These are phyloP conservation scores for Begonia peltatifolia DNA, from an alignment of 306 rosid species.

Conservation along the genomic window DNA sequence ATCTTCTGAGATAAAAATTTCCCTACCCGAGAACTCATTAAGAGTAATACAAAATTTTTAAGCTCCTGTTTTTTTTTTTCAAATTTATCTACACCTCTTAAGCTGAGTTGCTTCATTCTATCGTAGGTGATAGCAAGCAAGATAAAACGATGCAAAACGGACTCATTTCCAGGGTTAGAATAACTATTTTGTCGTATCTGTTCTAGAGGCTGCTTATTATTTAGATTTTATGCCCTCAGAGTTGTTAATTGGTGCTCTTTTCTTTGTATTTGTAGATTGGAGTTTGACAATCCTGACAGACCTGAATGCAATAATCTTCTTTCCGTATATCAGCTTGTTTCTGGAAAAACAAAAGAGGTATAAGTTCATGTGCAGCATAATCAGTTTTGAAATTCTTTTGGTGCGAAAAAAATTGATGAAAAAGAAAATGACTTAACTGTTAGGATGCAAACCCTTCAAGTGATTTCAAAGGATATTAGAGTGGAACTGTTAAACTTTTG, in stretches of 20 bases:
- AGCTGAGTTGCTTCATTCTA: conserved; percentile 20
- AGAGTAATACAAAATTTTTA: too few species aligned
- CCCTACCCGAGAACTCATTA: too few species aligned
- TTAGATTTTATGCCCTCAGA: neutral
- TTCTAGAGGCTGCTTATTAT: conserved; percentile 3
- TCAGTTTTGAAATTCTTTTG: too few species aligned
- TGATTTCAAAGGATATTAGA: too few species aligned
- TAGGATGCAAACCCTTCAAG: too few species aligned
- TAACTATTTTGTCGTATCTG: neutral
- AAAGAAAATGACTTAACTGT: too few species aligned
- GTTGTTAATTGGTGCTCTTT: conserved; percentile 2
- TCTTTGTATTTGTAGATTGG: conserved; percentile 47
- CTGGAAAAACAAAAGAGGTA: conserved; percentile 85
- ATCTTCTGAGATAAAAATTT: too few species aligned
- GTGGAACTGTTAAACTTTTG: too few species aligned
- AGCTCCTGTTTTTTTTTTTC: too few species aligned
- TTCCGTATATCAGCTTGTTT: conserved; percentile 68
- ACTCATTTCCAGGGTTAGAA: conserved; percentile 66
- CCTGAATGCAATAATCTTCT: conserved; percentile 96
- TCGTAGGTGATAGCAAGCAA: conserved; percentile 75
- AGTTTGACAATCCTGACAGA: conserved; percentile 81
- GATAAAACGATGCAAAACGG: conserved; percentile 97
- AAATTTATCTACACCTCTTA: conserved; percentile 8
- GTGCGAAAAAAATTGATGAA: too few species aligned
- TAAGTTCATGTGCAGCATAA: neutral